These are phyloP conservation scores for Cicer yamashitae DNA, from an alignment of 306 rosid genomes.

Conservation along the genomic window DNA sequence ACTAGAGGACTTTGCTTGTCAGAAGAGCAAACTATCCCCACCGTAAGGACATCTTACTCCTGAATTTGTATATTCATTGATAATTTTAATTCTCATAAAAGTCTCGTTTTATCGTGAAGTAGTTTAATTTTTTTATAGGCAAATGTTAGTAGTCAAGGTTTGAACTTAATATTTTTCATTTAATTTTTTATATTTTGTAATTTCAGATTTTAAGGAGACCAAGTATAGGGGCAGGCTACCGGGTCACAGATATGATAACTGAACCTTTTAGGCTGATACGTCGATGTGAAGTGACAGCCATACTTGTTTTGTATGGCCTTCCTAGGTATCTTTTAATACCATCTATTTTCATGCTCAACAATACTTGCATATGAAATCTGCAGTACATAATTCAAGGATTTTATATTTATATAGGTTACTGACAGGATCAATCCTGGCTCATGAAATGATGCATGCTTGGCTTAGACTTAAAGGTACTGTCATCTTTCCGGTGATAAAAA, in stretches of 20 bases:
- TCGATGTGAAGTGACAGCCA: constrained; percentile 93
- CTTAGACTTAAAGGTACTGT: constrained; percentile 87
- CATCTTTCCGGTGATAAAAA: constrained; percentile 35
- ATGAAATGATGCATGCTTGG: constrained; percentile 99
- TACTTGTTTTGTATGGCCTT: constrained; percentile 93
- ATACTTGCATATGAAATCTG: constrained; percentile 26
- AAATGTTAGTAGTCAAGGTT: too few species aligned
- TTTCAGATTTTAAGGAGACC: constrained; percentile 85
- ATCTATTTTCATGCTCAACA: constrained; percentile 1
- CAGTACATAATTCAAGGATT: constrained; percentile 39
- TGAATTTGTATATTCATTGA: constrained; percentile 6
- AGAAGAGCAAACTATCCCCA: constrained; percentile 91
- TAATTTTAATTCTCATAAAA: constrained; percentile 23
- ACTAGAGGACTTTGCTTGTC: constrained; percentile 98
- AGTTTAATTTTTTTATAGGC: not conserved
- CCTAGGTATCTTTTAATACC: constrained; percentile 67
- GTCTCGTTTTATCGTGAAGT: constrained; percentile 11
- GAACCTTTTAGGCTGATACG: constrained; percentile 86
- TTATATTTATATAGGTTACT: constrained; percentile 62
- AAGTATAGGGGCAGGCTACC: constrained; percentile 76
- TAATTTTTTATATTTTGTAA: constrained; percentile 19
- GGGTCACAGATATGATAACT: constrained; percentile 81
- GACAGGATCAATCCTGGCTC: constrained; percentile 96
- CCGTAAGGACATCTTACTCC: constrained; percentile 58
- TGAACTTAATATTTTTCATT: not conserved